Evolutionary conservation across 345 rosid genomes (phyloP).

Genomic region (Clarkia xantiana): DNA sequence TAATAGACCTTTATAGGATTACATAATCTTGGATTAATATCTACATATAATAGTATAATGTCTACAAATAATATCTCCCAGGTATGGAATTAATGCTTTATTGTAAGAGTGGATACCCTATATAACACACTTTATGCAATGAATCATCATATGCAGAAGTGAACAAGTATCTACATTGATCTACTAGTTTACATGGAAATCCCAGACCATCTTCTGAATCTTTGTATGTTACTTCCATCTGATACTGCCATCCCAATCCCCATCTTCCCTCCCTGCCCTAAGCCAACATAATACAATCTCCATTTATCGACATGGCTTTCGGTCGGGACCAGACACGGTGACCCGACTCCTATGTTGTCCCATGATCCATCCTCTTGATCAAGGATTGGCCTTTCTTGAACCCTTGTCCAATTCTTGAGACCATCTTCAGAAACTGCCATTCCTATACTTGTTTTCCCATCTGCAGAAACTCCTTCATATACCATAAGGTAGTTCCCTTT

Average conservation of each 20-base stretch:
- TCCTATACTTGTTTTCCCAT: slow-evolving; percentile 39
- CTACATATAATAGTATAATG: too few species aligned
- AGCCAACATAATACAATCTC: slow-evolving; percentile 66
- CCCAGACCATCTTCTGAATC: slow-evolving; percentile 44
- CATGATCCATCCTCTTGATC: slow-evolving; percentile 32
- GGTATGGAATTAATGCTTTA: too few species aligned
- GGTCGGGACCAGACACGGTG: slow-evolving; percentile 55
- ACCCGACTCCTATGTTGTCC: slow-evolving; percentile 56
- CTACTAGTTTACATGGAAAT: slow-evolving; percentile 25
- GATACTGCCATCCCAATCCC: slow-evolving; percentile 66
- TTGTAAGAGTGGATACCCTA: too few species aligned
- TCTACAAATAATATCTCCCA: too few species aligned
- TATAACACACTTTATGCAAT: too few species aligned
- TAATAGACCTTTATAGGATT: too few species aligned
- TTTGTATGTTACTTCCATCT: slow-evolving; percentile 27
- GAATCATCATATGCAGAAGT: neutral
- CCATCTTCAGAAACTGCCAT: slow-evolving; percentile 54
- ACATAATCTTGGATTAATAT: too few species aligned
- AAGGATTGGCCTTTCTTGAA: slow-evolving; percentile 28
- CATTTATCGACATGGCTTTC: slow-evolving; percentile 45
- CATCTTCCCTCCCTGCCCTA: slow-evolving; percentile 42
- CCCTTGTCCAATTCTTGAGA: slow-evolving; percentile 42
- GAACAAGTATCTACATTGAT: neutral
- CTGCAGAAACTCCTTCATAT: slow-evolving; percentile 42
- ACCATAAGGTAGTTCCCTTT: slow-evolving; percentile 61